A percentile compares a stretch with the other conserved stretches of the same genome.
Conservation (phyloP, 2,329 filamentous ascomycete genomes). For the Colletotrichum plurivorum region DNA sequence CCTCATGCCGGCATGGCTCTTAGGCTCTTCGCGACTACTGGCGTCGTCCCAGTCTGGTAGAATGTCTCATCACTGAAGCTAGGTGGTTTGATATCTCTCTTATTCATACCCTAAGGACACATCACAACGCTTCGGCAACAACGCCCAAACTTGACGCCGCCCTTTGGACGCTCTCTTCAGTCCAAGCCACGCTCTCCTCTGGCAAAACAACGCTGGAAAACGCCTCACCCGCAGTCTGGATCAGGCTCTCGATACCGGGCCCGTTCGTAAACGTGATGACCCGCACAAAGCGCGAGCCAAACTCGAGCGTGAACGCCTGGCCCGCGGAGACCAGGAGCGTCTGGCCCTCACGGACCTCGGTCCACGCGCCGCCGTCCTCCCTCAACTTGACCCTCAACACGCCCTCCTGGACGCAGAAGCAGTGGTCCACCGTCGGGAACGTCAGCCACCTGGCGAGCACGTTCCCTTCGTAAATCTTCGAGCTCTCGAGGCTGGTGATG, state of each 20-base stretch:
- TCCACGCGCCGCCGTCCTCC: constrained; percentile 44
- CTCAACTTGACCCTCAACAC: constrained; percentile 57
- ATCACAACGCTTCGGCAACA: constrained; percentile 15
- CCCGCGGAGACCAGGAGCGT: constrained; percentile 63
- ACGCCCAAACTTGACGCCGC: constrained; percentile 8
- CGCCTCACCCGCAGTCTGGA: constrained; percentile 54
- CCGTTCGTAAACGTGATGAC: constrained; percentile 65
- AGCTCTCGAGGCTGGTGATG: constrained; percentile 67
- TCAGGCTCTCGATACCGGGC: constrained; percentile 61
- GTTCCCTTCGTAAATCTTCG: constrained; percentile 52
- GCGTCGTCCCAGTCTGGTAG: no score
- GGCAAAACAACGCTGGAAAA: constrained; percentile 55
- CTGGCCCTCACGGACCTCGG: constrained; percentile 60
- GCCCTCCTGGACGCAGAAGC: constrained; percentile 64
- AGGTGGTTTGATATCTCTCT: no score
- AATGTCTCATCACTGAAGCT: no score
- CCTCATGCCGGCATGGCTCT: no score
- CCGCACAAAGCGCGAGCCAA: constrained; percentile 62
- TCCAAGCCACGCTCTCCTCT: constrained; percentile 44
- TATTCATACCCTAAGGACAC: background rate
- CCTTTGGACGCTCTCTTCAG: constrained; percentile 9
- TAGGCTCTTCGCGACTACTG: no score
- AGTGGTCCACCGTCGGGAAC: constrained; percentile 66
- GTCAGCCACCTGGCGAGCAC: constrained; percentile 54
- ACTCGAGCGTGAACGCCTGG: constrained; percentile 59